Evolutionary conservation across 164 flowering plant genomes (phyloP).

Genomic region (Euptelea pleiosperma): DNA sequence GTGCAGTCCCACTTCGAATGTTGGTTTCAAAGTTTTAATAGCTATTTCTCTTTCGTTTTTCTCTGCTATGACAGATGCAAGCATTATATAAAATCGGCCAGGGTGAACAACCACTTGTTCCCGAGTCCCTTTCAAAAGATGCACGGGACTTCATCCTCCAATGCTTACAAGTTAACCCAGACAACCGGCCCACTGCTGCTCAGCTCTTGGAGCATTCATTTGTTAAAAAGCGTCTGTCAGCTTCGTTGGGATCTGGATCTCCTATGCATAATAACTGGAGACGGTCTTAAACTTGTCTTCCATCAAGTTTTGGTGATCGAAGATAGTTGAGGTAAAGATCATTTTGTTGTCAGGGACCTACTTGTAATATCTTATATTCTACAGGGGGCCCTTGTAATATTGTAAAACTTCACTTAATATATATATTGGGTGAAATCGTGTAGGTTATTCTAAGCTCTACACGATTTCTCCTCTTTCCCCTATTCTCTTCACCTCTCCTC

Average conservation of each 20-base stretch:
- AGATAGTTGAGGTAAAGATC: constrained; percentile 26
- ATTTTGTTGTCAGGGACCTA: too few species aligned
- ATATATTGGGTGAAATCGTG: too few species aligned
- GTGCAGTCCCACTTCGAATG: neutral
- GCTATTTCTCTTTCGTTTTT: neutral
- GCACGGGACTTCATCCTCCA: constrained; percentile 63
- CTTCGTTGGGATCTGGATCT: constrained; percentile 36
- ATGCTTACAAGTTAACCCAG: constrained; percentile 70
- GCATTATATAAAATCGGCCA: constrained; percentile 76
- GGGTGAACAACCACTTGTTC: constrained; percentile 64
- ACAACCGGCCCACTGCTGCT: constrained; percentile 68
- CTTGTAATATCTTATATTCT: too few species aligned
- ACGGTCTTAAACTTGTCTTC: constrained; percentile 8
- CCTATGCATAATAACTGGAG: constrained; percentile 26
- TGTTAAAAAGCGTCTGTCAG: constrained; percentile 45
- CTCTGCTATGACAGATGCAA: constrained; percentile 45
- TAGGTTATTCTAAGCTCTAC: too few species aligned
- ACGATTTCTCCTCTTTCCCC: too few species aligned
- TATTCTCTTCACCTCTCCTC: too few species aligned
- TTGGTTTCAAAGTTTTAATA: neutral
- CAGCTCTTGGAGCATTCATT: constrained; percentile 78
- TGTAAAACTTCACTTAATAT: too few species aligned
- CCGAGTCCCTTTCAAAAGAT: constrained; percentile 58
- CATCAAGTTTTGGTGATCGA: neutral
- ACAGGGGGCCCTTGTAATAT: too few species aligned